Evolutionary conservation across 163 green algal genomes (phyloP).

Genomic region (Smithsoniella earleae): DNA sequence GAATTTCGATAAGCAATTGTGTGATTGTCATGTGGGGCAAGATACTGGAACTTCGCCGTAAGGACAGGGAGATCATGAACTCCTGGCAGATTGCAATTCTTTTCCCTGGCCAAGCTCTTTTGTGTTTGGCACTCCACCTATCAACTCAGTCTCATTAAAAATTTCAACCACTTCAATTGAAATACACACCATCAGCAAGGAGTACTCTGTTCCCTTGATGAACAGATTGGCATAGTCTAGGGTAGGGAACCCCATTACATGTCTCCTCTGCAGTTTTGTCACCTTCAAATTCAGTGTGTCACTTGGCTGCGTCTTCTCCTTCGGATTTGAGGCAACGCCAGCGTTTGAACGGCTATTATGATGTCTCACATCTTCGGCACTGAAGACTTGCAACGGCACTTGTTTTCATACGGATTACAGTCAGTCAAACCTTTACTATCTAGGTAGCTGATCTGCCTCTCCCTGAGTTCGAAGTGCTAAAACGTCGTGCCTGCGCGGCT

Average conservation of each 20-base stretch:
- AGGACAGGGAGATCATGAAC: constrained; percentile 58
- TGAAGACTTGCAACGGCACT: not conserved
- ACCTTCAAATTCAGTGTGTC: constrained; percentile 45
- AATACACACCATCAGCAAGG: constrained; percentile 38
- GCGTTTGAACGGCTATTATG: too few relatives aligned
- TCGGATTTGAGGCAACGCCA: too few relatives aligned
- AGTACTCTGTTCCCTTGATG: constrained; percentile 41
- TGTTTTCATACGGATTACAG: not conserved
- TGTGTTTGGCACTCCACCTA: constrained; percentile 56
- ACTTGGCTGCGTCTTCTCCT: constrained; percentile 4
- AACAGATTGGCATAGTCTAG: constrained; percentile 49
- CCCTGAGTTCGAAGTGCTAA: too few relatives aligned
- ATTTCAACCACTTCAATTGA: constrained; percentile 47
- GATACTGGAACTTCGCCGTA: constrained; percentile 50
- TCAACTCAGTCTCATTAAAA: constrained; percentile 40
- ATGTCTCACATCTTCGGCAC: not conserved
- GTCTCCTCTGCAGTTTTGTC: constrained; percentile 49
- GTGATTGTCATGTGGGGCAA: not conserved
- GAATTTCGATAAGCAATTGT: not conserved
- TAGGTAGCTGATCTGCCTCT: too few relatives aligned
- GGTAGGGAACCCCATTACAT: constrained; percentile 51
- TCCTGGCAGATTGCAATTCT: constrained; percentile 74
- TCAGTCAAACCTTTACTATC: not conserved
- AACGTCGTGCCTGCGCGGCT: too few relatives aligned
- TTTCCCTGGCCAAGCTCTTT: constrained; percentile 67